phyloP scores from a whole-genome alignment of 1,284 basidiomycete species.

The Mycosarcoma maydis region DNA sequence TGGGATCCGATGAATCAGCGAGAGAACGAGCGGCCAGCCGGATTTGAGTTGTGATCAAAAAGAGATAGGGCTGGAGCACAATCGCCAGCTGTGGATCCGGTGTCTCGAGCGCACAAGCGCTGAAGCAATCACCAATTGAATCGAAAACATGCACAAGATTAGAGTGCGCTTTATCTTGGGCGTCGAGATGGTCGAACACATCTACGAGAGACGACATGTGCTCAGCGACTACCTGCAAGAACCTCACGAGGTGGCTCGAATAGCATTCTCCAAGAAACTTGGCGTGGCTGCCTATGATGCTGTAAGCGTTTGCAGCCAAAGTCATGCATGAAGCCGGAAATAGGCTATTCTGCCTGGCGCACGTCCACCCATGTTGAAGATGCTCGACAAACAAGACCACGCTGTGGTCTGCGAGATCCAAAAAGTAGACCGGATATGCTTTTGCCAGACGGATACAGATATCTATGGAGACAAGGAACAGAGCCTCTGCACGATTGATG shows the following conservation, averaged over 20 bases:
- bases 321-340: constrained; percentile 12
- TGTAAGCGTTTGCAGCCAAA: constrained; percentile 15
- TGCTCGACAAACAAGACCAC: constrained; percentile 26
- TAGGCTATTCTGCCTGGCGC: constrained; percentile 19
- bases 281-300: constrained; percentile 7
- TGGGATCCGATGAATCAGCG: background rate
- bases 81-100: too few species aligned
- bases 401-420: constrained; percentile 32
- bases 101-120: constrained; percentile 3
- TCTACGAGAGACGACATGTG: constrained; percentile 26
- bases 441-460: constrained; percentile 25
- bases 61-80: constrained; percentile 22
- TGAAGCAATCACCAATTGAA: constrained; percentile 18
- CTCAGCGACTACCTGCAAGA: constrained; percentile 21
- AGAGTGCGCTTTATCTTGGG: background rate
- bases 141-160: background rate
- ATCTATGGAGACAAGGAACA: constrained; percentile 25
- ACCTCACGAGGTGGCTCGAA: constrained; percentile 5
- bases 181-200: constrained; percentile 4
- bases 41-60: constrained; percentile 21
- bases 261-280: constrained; percentile 16
- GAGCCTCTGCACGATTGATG: constrained; percentile 14
- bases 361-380: constrained; percentile 32
- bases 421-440: constrained; percentile 13
- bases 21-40: background rate